phyloP scores from a whole-genome alignment of 2,329 filamentous ascomycete genomes.

The Botrytis fabae region DNA sequence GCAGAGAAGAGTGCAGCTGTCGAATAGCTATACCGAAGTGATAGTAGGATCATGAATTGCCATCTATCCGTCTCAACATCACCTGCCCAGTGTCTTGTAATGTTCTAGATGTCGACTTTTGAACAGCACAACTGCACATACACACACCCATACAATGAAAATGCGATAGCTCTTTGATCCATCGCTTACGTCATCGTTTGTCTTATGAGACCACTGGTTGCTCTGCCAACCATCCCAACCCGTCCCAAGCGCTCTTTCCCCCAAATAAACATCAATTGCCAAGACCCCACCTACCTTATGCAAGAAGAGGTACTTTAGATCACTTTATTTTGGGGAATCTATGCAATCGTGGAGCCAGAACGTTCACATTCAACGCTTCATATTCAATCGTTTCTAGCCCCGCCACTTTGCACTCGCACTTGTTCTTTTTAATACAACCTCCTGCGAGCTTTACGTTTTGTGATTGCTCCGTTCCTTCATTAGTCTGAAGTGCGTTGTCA shows the following conservation, averaged over 20 bases:
- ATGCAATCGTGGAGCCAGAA: slow-evolving; percentile 10
- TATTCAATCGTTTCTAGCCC: slow-evolving; percentile 3
- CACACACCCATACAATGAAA: not conserved
- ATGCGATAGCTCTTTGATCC: not conserved
- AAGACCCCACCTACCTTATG: slow-evolving; percentile 1
- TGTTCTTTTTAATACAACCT: not conserved
- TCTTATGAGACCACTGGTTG: not conserved
- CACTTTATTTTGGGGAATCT: not conserved
- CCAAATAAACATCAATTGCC: slow-evolving; percentile 10
- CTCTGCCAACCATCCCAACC: slow-evolving; percentile 4
- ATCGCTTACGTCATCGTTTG: slow-evolving; percentile 15
- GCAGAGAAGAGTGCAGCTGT: not conserved
- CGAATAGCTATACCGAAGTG: not conserved
- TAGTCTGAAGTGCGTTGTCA: slow-evolving; percentile 9
- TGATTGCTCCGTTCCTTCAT: slow-evolving; percentile 15
- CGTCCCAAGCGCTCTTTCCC: not conserved
- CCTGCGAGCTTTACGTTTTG: not conserved
- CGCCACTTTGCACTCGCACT: not conserved
- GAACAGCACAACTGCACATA: not conserved
- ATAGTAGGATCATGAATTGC: not conserved
- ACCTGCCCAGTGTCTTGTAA: not conserved
- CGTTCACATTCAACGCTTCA: slow-evolving; percentile 9
- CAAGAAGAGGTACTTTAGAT: slow-evolving; percentile 7
- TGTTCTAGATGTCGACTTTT: not conserved
- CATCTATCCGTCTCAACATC: not conserved